A percentile compares a stretch with the other conserved stretches of the same genome.
Conservation (phyloP, 345 rosid genomes). For the Rubroshorea leprosula region DNA sequence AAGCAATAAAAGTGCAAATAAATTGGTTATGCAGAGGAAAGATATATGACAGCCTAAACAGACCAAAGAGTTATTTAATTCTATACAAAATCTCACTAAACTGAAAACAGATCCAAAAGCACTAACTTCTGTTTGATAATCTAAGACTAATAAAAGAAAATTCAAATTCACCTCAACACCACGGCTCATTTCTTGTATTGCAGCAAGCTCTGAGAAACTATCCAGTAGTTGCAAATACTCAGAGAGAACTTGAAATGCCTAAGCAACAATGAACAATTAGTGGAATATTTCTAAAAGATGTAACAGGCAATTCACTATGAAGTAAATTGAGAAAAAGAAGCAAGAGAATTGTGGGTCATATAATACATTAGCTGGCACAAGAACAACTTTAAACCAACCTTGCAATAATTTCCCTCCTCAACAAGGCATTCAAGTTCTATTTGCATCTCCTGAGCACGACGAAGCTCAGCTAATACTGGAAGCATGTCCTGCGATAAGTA, state of each 20-base stretch:
- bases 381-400: constrained; percentile 37
- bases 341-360: neutral
- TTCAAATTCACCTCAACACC: constrained; percentile 78
- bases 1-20: constrained; percentile 10
- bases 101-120: neutral
- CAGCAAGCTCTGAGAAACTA: constrained; percentile 80
- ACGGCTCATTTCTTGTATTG: constrained; percentile 86
- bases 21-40: neutral
- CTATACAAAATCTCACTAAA: too few species aligned
- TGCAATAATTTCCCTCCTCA: constrained; percentile 89
- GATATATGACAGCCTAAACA: neutral
- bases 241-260: constrained; percentile 98
- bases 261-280: constrained; percentile 23
- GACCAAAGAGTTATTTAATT: neutral
- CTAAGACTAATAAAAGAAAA: neutral
- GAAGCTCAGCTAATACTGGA: constrained; percentile 72
- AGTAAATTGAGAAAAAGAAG: constrained; percentile 8
- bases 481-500: constrained; percentile 65
- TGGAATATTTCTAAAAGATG: constrained; percentile 1
- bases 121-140: neutral
- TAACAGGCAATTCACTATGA: constrained; percentile 9
- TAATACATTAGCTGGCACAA: neutral
- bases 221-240: constrained; percentile 94
- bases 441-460: constrained; percentile 78
- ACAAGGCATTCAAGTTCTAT: constrained; percentile 75